Evolutionary conservation across 2,329 filamentous ascomycete genomes (phyloP).

Genomic region (Epichloe gansuensis): DNA sequence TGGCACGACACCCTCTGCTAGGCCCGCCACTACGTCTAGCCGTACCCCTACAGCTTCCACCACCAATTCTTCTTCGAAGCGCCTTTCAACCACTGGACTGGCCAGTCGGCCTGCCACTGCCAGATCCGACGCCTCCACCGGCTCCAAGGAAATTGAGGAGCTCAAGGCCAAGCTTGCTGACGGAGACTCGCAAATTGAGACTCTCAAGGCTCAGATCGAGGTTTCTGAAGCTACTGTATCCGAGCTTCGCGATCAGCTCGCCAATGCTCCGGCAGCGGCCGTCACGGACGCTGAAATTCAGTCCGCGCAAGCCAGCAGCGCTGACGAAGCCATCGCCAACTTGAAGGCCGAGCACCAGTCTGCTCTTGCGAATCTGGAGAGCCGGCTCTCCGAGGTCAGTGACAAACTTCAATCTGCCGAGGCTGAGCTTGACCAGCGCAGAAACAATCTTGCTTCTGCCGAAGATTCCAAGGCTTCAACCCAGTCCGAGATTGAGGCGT

Average conservation of each 20-base stretch:
- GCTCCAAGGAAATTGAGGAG: conserved; percentile 44
- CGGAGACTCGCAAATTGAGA: conserved; percentile 43
- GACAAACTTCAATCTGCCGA: conserved; percentile 40
- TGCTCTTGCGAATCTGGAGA: conserved; percentile 33
- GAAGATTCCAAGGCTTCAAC: conserved; percentile 35
- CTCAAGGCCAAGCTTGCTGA: conserved; percentile 46
- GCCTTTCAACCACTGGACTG: conserved; percentile 37
- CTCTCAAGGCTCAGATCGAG: conserved; percentile 43
- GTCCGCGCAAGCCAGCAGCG: conserved; percentile 23
- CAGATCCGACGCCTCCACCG: conserved; percentile 25
- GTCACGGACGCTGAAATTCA: conserved; percentile 26
- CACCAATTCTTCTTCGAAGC: conserved; percentile 35
- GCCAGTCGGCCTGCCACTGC: conserved; percentile 21
- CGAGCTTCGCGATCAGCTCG: conserved; percentile 39
- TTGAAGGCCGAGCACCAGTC: conserved; percentile 38
- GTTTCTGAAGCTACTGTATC: conserved; percentile 42
- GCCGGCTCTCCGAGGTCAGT: conserved; percentile 33
- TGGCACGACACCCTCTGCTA: conserved; percentile 17
- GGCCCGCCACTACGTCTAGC: conserved; percentile 22
- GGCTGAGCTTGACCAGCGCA: conserved; percentile 36
- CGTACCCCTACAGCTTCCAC: conserved; percentile 26
- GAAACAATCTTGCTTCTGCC: conserved; percentile 35
- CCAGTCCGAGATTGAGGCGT: conserved; percentile 31
- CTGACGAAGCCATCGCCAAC: conserved; percentile 30
- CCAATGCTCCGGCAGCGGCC: conserved; percentile 25